Percentiles rank a stretch among this genome's conserved stretches.
Conservation (phyloP, 305 asterid genomes). For the Fraxinus xanthoxyloides region DNA sequence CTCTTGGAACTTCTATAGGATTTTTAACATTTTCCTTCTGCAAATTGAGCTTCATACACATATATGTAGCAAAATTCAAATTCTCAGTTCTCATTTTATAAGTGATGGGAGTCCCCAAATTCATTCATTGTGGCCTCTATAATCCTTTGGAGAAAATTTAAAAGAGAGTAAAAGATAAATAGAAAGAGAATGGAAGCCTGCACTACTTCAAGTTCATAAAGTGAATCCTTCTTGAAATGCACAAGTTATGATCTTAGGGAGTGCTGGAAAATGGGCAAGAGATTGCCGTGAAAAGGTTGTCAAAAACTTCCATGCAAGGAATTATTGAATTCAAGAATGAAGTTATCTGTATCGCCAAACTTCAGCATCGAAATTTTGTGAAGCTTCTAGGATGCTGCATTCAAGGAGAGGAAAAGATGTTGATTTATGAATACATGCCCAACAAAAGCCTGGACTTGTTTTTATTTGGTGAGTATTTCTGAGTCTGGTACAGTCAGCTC, state of each 20-base stretch:
- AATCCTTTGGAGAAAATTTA: background rate
- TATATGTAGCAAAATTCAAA: background rate
- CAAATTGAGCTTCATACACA: background rate
- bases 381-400: conserved; percentile 39
- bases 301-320: conserved; percentile 32
- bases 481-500: background rate
- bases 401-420: conserved; percentile 27
- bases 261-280: conserved; percentile 28
- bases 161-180: background rate
- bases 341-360: conserved; percentile 33
- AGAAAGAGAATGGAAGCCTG: background rate
- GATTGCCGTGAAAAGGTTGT: conserved; percentile 31
- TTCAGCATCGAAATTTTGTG: conserved; percentile 43
- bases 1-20: background rate
- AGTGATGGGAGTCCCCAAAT: no score
- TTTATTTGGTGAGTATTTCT: conserved; percentile 27
- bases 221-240: background rate
- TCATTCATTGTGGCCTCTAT: background rate
- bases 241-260: conserved; percentile 16
- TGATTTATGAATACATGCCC: conserved; percentile 38
- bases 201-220: background rate
- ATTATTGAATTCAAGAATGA: conserved; percentile 36
- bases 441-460: conserved; percentile 34
- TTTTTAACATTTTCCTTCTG: background rate
- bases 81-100: no score